Evolutionary conservation across 2,329 filamentous ascomycete genomes (phyloP).

Genomic region (Harringtonia aguacate): DNA sequence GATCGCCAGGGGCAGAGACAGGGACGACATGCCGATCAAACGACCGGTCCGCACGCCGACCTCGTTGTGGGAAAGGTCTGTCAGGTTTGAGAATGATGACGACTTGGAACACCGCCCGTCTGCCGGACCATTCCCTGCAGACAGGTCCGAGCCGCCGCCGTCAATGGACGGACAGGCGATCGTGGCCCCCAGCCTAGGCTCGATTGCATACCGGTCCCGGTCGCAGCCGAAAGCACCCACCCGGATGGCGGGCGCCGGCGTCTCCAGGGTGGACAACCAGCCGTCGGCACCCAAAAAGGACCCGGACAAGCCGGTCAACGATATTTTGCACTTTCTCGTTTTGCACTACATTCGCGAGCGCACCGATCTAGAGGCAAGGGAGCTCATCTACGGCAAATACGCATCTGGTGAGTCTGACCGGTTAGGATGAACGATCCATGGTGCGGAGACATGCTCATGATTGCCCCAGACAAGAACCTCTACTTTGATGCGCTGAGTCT

Average conservation of each 20-base stretch:
- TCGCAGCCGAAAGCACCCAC: neutral
- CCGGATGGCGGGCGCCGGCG: neutral
- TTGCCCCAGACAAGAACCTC: neutral
- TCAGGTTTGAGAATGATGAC: neutral
- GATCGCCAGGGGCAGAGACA: neutral
- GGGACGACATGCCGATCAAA: neutral
- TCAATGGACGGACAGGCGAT: neutral
- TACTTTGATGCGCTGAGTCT: neutral
- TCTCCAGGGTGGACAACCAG: neutral
- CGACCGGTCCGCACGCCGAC: neutral
- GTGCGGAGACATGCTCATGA: neutral
- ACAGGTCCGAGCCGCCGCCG: neutral
- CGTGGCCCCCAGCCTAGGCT: neutral
- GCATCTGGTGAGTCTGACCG: neutral
- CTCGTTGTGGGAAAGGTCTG: neutral
- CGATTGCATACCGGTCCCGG: neutral
- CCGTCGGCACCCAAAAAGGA: neutral
- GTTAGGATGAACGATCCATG: neutral
- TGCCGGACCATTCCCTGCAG: neutral
- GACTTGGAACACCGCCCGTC: neutral
- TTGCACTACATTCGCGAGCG: conserved; percentile 1
- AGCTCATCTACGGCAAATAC: conserved; percentile 1
- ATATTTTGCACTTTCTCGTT: neutral
- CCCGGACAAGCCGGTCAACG: neutral
- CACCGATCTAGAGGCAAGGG: neutral